Percentiles rank a stretch among this genome's conserved stretches.
Conservation (phyloP, 2,329 filamentous ascomycete species). For the Fonsecaea monophora region DNA sequence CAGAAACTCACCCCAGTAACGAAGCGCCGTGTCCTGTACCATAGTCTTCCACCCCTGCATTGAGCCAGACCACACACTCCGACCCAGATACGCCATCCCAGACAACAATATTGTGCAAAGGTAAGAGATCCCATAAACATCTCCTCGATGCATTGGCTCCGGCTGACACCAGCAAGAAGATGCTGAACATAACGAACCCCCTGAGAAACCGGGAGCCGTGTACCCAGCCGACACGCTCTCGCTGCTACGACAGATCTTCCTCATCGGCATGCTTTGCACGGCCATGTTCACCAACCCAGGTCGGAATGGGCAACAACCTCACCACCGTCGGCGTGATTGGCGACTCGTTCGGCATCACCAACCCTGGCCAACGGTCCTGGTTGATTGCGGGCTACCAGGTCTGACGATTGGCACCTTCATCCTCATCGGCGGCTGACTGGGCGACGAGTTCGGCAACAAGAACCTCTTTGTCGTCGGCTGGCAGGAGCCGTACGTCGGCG, state of each 20-base stretch:
- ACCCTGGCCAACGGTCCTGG: constrained; percentile 60
- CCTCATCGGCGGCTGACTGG: constrained; percentile 47
- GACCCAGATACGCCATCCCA: neutral
- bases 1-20: neutral
- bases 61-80: neutral
- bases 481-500: constrained; percentile 62
- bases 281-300: constrained; percentile 55
- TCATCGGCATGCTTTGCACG: constrained; percentile 47
- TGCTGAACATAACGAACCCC: neutral
- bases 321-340: constrained; percentile 59
- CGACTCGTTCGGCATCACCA: constrained; percentile 54
- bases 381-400: constrained; percentile 64
- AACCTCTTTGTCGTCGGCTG: constrained; percentile 57
- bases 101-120: neutral
- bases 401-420: constrained; percentile 54
- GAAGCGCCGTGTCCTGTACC: neutral
- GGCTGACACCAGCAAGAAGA: neutral
- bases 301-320: constrained; percentile 56
- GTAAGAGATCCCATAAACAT: neutral
- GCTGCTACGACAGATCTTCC: constrained; percentile 41
- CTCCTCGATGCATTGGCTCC: neutral
- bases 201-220: neutral
- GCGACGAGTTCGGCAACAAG: constrained; percentile 49
- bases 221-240: constrained; percentile 15
- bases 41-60: neutral